Evolutionary conservation across 768 basidiomycete genomes (phyloP), one percentile per base, ranked within the genome.

Genomic region (Cytidiella melzeri): DNA sequence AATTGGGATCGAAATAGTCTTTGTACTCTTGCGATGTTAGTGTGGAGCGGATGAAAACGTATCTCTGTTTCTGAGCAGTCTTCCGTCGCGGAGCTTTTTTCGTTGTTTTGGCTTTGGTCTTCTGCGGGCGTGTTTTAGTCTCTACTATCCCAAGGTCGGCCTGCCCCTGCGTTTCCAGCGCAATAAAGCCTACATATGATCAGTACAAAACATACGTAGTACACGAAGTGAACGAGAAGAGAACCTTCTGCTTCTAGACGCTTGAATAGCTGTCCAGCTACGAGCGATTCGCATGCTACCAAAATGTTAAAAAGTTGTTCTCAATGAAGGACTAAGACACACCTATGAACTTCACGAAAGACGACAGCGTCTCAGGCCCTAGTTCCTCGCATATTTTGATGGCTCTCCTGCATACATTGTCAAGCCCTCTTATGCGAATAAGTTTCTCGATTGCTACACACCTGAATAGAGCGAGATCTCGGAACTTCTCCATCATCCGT

Each of bases 401-500:
- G 13, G 84, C 83, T 42, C 83, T 75, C 58, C 84, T 53, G 36
- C 84, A 46, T 41, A 43, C 23, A n/a, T 21, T 11, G 10, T 28
- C 20, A 45, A 4, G 38, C 9, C 5, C 30, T 39, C 26, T 45
- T 10, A 28, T 24, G 18, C 26, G 43, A 48, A 34, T 51, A 41
- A n/a, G 20, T 26, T 28, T n/a, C 34, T n/a, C 46, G n/a, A 10
- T 26, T 43, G 5, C 25, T 13, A 37, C 57, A 45, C 41, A 84
- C 88, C 88, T 79, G 62, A 87, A 86, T 24, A 82, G 70, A 1
- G 85, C 80, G 20, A 92, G 69, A 42, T 84, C 83, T 56, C 76
- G 76, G 65, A 80, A 87, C 51, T 80, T 81, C 9, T 73, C 70
- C 24, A 85, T 69, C 66, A 87, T 78, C 48, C 69, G 67, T 43